These are phyloP conservation scores for Linum tenue DNA, from an alignment of 345 rosid genomes.

Conservation along the genomic window DNA sequence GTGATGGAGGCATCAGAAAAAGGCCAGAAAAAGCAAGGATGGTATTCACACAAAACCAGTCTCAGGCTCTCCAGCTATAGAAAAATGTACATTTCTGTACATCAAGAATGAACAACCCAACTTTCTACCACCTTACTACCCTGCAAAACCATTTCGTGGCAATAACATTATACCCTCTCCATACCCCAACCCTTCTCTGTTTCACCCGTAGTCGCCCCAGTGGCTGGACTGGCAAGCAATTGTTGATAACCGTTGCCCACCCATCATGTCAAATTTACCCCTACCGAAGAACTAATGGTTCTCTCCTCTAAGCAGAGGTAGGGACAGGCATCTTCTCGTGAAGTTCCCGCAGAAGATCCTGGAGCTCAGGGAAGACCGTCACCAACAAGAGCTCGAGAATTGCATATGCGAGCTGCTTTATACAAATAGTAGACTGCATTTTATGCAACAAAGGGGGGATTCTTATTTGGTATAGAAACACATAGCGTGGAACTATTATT, in stretches of 20 bases:
- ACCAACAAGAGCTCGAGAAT: constrained; percentile 59
- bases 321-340: constrained; percentile 34
- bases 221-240: no score
- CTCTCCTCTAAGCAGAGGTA: constrained; percentile 9
- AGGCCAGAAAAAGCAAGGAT: not conserved
- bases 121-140: not conserved
- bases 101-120: not conserved
- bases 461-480: not conserved
- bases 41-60: not conserved
- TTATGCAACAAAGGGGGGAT: not conserved
- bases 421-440: constrained; percentile 76
- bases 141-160: not conserved
- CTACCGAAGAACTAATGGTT: not conserved
- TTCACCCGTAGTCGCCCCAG: no score
- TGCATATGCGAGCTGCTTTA: constrained; percentile 80
- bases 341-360: constrained; percentile 53
- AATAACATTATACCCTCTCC: no score
- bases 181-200: no score
- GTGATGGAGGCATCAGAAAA: no score
- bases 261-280: not conserved
- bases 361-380: constrained; percentile 85
- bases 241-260: no score
- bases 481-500: no score
- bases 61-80: not conserved
- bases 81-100: not conserved